Conservation (phyloP, 352 stramenopile genomes). For the Globisporangium okanoganense region DNA sequence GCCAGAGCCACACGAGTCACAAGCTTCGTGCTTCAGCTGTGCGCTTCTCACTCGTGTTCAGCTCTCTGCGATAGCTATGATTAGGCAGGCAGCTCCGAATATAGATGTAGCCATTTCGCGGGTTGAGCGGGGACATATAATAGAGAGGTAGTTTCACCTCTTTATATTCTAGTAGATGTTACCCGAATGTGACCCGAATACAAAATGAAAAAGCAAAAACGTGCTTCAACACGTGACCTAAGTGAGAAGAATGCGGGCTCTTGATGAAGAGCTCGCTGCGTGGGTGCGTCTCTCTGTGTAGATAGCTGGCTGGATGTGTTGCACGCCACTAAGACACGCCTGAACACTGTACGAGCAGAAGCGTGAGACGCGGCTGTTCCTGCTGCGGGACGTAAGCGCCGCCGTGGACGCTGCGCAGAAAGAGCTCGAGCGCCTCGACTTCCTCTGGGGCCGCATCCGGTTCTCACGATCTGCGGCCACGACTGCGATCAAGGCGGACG, state of each 20-base stretch:
- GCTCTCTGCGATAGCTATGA: not conserved
- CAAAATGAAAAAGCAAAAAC: too few species aligned
- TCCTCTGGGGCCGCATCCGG: conserved; percentile 78
- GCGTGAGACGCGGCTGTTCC: conserved; percentile 50
- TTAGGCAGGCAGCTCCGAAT: not conserved
- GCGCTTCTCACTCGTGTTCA: not conserved
- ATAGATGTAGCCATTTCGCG: too few species aligned
- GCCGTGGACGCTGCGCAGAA: conserved; percentile 45
- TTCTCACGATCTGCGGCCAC: conserved; percentile 42
- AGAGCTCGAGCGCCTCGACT: conserved; percentile 78
- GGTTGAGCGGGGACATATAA: too few species aligned
- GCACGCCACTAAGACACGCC: not conserved
- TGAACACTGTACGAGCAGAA: conserved; percentile 32
- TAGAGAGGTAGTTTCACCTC: too few species aligned
- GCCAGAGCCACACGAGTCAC: not conserved
- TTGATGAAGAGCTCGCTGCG: conserved; percentile 37
- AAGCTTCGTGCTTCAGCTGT: not conserved
- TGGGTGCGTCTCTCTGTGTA: conserved; percentile 25
- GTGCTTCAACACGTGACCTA: not conserved
- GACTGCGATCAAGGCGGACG: conserved; percentile 55
- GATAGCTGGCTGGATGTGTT: not conserved
- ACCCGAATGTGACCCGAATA: too few species aligned
- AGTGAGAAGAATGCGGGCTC: conserved; percentile 3
- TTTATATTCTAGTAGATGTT: too few species aligned
- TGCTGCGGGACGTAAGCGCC: conserved; percentile 54